Evolutionary conservation across 2,329 filamentous ascomycete genomes (phyloP).

Genomic region (Claviceps capensis): DNA sequence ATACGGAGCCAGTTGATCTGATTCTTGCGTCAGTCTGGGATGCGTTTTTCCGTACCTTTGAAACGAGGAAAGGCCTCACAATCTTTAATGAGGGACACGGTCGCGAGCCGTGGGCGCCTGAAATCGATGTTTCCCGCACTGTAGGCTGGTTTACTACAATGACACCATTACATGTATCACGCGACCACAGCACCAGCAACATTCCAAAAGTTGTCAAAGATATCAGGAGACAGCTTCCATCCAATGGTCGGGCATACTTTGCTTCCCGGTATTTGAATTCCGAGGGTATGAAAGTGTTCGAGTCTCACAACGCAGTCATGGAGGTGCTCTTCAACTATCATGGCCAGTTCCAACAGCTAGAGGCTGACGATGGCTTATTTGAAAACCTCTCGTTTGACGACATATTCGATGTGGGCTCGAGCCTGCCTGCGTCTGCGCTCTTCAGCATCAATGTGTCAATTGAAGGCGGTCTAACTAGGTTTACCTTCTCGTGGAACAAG

Average conservation of each 20-base stretch:
- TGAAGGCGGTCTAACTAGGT: constrained; percentile 1
- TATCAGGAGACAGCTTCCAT: not conserved
- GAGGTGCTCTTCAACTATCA: constrained; percentile 5
- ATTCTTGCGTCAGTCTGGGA: constrained; percentile 16
- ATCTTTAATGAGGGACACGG: constrained; percentile 12
- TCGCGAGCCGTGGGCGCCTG: constrained; percentile 17
- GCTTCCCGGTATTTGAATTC: constrained; percentile 1
- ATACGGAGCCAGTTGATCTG: constrained; percentile 20
- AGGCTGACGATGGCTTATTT: constrained; percentile 7
- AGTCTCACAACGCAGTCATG: constrained; percentile 1
- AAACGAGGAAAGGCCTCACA: constrained; percentile 15
- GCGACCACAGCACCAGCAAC: not conserved
- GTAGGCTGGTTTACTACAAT: constrained; percentile 26
- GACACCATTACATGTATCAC: constrained; percentile 3
- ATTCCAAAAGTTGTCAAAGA: constrained; percentile 2
- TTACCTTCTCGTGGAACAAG: constrained; percentile 3
- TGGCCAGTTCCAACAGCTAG: constrained; percentile 8
- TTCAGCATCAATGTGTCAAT: constrained; percentile 3
- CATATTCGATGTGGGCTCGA: constrained; percentile 3
- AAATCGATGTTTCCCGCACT: constrained; percentile 18
- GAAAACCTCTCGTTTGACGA: constrained; percentile 3
- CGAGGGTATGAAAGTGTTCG: not conserved
- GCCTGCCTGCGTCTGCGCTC: not conserved
- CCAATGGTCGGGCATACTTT: constrained; percentile 4
- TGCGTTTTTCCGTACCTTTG: constrained; percentile 17